Evolutionary conservation across 345 rosid species (phyloP), one percentile per base, ranked within the genome.

Genomic region (Eucalyptus victrix): DNA sequence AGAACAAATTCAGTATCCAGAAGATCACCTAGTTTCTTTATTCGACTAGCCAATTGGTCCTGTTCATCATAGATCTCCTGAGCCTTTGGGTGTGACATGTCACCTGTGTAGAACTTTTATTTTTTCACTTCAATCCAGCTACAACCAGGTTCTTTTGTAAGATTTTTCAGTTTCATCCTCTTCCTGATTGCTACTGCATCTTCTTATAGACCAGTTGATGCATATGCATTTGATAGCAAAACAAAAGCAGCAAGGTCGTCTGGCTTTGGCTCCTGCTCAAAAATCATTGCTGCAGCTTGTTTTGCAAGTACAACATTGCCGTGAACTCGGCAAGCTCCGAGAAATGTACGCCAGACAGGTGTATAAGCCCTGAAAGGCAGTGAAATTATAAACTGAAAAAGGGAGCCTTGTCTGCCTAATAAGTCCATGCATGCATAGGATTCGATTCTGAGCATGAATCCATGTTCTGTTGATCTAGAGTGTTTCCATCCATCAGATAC

Each of bases 341-440:
- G 97, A 91, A 96, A 94, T 12, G 97, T 94, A 26, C 94, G 94
- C 92, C 95, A 93, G 26, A 95, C 94, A 86, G 93, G 80, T 62
- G 91, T 91, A 90, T 95, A 94, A 1, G 94, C 93, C 69, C 86
- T 85, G 49, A 93, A 91, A 42, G 97, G 96, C 96, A 96, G 93
- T 15, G 91, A 86, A 90, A 90, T 88, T 15, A 95, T 92, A 88
- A 95, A 92, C 87, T 93, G 94, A 86, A 94, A 50, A 42, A 94
- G 94, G 28, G 90, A 92, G n/a, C 97, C 96, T 5, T 96, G 90
- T 80, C 97, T 93, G 44, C 95, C 93, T 60, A 95, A 88, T 86
- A 96, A 93, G 92, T 96, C 97, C 88, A 94, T 95, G 87, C 98
- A 95, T 24, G 97, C 95, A 88, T 96, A 95, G 54, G 94, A 97